Evolutionary conservation across 2,329 filamentous ascomycete genomes (phyloP).

Genomic region (Penicillium sp.): DNA sequence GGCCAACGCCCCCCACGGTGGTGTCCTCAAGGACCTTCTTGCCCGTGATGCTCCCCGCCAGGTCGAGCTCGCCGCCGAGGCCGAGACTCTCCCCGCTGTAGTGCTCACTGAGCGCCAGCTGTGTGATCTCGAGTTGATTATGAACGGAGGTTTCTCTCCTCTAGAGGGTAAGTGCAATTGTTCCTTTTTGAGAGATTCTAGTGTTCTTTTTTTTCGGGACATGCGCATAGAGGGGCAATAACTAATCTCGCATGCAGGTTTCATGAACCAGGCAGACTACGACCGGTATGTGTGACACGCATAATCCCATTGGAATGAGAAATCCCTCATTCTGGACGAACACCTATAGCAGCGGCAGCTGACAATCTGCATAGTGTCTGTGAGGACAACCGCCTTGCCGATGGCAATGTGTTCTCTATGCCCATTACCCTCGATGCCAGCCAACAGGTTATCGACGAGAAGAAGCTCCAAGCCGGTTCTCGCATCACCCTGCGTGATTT

Average conservation of each 20-base stretch:
- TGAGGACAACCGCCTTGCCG: constrained; percentile 77
- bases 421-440: constrained; percentile 90
- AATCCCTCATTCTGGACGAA: background rate
- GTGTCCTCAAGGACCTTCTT: constrained; percentile 95
- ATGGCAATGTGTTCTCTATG: constrained; percentile 92
- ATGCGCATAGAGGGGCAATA: constrained; percentile 10
- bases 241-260: constrained; percentile 58
- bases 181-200: background rate
- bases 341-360: constrained; percentile 8
- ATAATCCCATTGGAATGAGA: constrained; percentile 6
- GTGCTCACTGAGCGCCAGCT: constrained; percentile 89
- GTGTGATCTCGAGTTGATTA: constrained; percentile 94
- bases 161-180: constrained; percentile 71
- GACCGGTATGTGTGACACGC: constrained; percentile 63
- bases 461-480: constrained; percentile 73
- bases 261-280: constrained; percentile 97
- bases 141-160: constrained; percentile 96
- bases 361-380: constrained; percentile 66
- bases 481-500: constrained; percentile 89
- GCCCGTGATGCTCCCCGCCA: constrained; percentile 86
- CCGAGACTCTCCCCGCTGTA: constrained; percentile 81
- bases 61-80: constrained; percentile 74
- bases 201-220: background rate
- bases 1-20: constrained; percentile 70
- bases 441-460: constrained; percentile 69